Evolutionary conservation across 768 basidiomycete genomes (phyloP).

Genomic region (Amanita exitialis): DNA sequence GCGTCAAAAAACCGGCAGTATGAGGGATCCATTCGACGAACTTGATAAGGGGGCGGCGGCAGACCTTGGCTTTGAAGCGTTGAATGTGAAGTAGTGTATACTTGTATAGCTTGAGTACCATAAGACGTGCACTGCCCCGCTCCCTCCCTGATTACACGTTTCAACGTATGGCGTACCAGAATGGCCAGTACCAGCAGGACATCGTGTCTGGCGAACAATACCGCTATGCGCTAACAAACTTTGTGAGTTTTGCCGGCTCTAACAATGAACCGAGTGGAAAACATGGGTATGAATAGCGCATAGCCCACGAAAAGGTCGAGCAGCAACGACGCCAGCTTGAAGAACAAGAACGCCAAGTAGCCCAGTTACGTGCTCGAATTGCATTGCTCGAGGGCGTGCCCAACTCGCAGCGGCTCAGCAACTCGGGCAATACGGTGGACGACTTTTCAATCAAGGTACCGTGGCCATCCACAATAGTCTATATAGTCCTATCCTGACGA

Average conservation of each 20-base stretch:
- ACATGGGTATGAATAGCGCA: conserved; percentile 34
- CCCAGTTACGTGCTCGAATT: conserved; percentile 60
- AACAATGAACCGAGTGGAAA: background rate
- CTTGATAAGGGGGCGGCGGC: conserved; percentile 17
- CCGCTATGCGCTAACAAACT: conserved; percentile 77
- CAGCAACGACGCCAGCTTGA: conserved; percentile 70
- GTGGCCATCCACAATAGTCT: conserved; percentile 8
- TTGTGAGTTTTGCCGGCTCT: conserved; percentile 34
- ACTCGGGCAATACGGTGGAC: conserved; percentile 60
- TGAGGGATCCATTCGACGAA: conserved; percentile 71
- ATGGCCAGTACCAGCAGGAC: conserved; percentile 20
- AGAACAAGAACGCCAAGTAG: conserved; percentile 79
- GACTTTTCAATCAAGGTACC: conserved; percentile 81
- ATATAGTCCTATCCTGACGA: background rate
- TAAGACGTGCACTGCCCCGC: too few relatives aligned
- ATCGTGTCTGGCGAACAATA: conserved; percentile 57
- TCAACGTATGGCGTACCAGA: conserved; percentile 2
- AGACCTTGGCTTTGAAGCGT: conserved; percentile 32
- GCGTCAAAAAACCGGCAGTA: conserved; percentile 73
- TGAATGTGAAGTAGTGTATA: conserved; percentile 26
- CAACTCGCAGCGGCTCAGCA: conserved; percentile 27
- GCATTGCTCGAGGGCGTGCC: conserved; percentile 61
- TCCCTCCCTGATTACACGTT: background rate
- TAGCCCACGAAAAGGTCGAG: conserved; percentile 86
- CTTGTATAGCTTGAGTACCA: background rate